Conservation (phyloP, 306 rosid species). For the Quercus berberidifolia region DNA sequence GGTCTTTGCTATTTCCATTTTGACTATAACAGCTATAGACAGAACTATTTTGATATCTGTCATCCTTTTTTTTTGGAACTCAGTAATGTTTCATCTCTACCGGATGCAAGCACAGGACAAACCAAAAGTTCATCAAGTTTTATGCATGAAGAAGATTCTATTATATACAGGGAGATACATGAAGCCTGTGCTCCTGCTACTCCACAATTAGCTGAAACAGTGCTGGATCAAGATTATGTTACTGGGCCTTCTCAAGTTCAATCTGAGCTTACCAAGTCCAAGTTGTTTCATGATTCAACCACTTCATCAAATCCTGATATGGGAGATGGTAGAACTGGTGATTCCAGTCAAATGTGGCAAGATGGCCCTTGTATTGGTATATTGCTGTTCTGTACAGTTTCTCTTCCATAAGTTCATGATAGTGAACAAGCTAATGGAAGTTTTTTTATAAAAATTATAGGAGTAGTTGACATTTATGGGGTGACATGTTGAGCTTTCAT, state of each 20-base stretch:
- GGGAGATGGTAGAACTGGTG: slow-evolving; percentile 40
- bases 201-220: slow-evolving; percentile 34
- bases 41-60: slow-evolving; percentile 9
- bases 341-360: slow-evolving; percentile 38
- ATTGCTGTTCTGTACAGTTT: slow-evolving; percentile 10
- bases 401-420: background rate
- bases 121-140: slow-evolving; percentile 42
- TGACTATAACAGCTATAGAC: background rate
- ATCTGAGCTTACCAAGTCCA: slow-evolving; percentile 34
- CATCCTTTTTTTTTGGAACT: background rate
- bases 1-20: slow-evolving; percentile 3
- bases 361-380: slow-evolving; percentile 39
- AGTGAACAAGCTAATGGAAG: slow-evolving; percentile 9
- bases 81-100: slow-evolving; percentile 26
- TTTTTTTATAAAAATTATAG: slow-evolving; percentile 6
- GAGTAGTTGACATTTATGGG: slow-evolving; percentile 1
- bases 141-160: slow-evolving; percentile 44
- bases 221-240: slow-evolving; percentile 38
- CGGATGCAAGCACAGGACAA: slow-evolving; percentile 49
- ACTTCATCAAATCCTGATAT: slow-evolving; percentile 28
- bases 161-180: slow-evolving; percentile 31
- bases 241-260: slow-evolving; percentile 35
- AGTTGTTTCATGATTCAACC: slow-evolving; percentile 29
- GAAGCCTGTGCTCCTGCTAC: slow-evolving; percentile 33
- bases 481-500: background rate